Conservation (phyloP, 805 yeast genomes). For the Scheffersomyces lignosus region DNA sequence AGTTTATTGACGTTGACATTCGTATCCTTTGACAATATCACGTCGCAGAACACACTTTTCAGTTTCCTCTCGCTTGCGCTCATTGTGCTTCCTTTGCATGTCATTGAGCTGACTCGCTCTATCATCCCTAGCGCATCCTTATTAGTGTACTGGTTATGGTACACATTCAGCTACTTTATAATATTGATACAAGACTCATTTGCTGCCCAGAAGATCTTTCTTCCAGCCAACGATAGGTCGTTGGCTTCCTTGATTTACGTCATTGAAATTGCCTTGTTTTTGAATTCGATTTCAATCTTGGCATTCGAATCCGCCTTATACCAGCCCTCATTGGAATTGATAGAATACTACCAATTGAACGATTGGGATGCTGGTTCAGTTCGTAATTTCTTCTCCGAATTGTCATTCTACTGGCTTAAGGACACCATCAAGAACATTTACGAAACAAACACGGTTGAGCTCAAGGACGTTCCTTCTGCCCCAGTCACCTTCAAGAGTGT, state of each 20-base stretch:
- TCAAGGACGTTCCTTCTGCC: constrained; percentile 13
- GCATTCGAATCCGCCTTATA: constrained; percentile 2
- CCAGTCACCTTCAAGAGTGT: constrained; percentile 3
- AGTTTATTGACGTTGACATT: constrained; percentile 2
- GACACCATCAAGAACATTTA: constrained; percentile 23
- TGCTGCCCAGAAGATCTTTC: constrained; percentile 6
- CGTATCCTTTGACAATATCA: constrained; percentile 1
- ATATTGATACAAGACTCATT: constrained; percentile 6
- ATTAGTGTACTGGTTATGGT: constrained; percentile 41
- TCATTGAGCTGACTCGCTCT: constrained; percentile 42
- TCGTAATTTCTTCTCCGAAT: constrained; percentile 12
- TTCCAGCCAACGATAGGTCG: not conserved
- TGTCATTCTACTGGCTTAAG: constrained; percentile 21
- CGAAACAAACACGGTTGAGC: constrained; percentile 18
- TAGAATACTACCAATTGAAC: constrained; percentile 8
- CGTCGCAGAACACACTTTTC: constrained; percentile 1
- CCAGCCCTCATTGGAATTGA: constrained; percentile 11
- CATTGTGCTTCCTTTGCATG: constrained; percentile 43
- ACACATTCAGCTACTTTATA: not conserved
- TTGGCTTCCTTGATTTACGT: constrained; percentile 1
- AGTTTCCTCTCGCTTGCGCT: constrained; percentile 7
- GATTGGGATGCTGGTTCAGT: constrained; percentile 9
- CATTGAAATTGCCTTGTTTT: constrained; percentile 3
- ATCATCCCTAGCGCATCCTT: constrained; percentile 38
- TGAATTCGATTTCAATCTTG: constrained; percentile 3